Percentiles rank a stretch among this genome's conserved stretches.
Conservation (phyloP, 2,329 filamentous ascomycete species). For the Nothopassalora personata region DNA sequence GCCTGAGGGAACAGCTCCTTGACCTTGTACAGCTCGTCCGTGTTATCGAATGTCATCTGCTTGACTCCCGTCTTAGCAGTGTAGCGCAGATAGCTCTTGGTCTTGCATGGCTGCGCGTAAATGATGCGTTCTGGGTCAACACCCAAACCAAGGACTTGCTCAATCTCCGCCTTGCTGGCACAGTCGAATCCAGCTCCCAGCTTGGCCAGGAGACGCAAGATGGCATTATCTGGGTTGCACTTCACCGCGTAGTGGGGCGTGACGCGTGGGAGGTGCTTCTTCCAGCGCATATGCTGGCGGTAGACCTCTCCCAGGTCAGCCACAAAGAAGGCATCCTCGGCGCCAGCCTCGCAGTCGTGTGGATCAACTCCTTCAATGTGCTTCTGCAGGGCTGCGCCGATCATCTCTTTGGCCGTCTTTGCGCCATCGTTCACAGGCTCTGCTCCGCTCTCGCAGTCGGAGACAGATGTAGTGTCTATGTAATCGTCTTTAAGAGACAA, state of each 20-base stretch:
- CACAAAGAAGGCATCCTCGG: slow-evolving; percentile 97
- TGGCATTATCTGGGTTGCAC: slow-evolving; percentile 90
- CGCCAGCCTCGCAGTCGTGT: slow-evolving; percentile 81
- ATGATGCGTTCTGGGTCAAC: slow-evolving; percentile 88
- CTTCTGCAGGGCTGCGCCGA: slow-evolving; percentile 79
- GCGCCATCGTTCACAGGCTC: slow-evolving; percentile 45
- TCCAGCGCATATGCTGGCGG: slow-evolving; percentile 97
- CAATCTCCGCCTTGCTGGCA: slow-evolving; percentile 95
- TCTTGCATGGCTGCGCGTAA: slow-evolving; percentile 99
- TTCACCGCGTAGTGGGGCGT: slow-evolving; percentile 99
- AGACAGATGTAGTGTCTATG: slow-evolving; percentile 16
- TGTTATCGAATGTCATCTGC: slow-evolving; percentile 99
- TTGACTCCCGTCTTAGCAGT: slow-evolving; percentile 79
- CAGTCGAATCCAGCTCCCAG: slow-evolving; percentile 96
- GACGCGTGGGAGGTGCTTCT: slow-evolving; percentile 83
- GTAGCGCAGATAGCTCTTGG: slow-evolving; percentile 92
- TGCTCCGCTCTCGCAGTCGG: slow-evolving; percentile 22
- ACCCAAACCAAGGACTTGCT: slow-evolving; percentile 78
- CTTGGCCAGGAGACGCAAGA: slow-evolving; percentile 79
- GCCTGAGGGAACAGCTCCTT: slow-evolving; percentile 84
- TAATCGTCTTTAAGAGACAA: slow-evolving; percentile 35
- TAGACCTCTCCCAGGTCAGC: slow-evolving; percentile 98
- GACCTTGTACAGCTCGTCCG: slow-evolving; percentile 96
- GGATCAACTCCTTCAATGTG: slow-evolving; percentile 80
- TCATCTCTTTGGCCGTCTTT: slow-evolving; percentile 66